Percentiles rank a stretch among this genome's conserved stretches.
Conservation (phyloP, 495 filamentous ascomycete species). For the Penicillium subrubescens region DNA sequence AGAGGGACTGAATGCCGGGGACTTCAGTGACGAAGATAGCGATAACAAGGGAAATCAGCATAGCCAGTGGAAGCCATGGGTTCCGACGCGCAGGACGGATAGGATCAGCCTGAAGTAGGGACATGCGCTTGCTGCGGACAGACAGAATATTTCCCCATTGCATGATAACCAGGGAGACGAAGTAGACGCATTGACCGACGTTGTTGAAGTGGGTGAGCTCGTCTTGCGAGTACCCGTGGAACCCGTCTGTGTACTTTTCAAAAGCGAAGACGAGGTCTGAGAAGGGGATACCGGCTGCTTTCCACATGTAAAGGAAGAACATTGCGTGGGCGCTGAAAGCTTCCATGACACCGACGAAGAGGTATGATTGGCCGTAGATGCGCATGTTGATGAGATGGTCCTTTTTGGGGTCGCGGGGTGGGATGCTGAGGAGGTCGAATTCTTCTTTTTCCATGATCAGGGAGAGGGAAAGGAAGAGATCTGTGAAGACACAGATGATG, state of each 20-base stretch:
- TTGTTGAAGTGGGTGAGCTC: constrained; percentile 46
- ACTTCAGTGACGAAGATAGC: constrained; percentile 56
- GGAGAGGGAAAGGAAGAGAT: constrained; percentile 59
- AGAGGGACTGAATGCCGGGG: constrained; percentile 49
- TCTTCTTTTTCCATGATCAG: constrained; percentile 72
- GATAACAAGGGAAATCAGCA: constrained; percentile 47
- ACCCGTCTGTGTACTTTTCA: constrained; percentile 47
- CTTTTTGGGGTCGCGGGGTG: constrained; percentile 62
- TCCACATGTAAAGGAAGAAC: constrained; percentile 55
- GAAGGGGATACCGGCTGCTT: constrained; percentile 47
- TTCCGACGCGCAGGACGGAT: constrained; percentile 51
- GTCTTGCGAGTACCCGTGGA: constrained; percentile 48
- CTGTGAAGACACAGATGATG: constrained; percentile 70
- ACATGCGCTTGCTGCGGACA: constrained; percentile 52
- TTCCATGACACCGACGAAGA: constrained; percentile 54
- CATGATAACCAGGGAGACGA: constrained; percentile 66
- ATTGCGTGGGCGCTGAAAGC: constrained; percentile 50
- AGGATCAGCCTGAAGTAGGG: constrained; percentile 54
- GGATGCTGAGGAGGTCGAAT: constrained; percentile 64
- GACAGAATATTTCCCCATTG: constrained; percentile 55
- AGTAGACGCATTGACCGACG: constrained; percentile 67
- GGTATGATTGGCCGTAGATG: constrained; percentile 54
- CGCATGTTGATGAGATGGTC: constrained; percentile 59
- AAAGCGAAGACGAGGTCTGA: constrained; percentile 49
- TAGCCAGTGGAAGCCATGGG: constrained; percentile 48